Base-by-base conservation (phyloP, 2,329 filamentous ascomycete species). In the Paraphoma sp. region DNA sequence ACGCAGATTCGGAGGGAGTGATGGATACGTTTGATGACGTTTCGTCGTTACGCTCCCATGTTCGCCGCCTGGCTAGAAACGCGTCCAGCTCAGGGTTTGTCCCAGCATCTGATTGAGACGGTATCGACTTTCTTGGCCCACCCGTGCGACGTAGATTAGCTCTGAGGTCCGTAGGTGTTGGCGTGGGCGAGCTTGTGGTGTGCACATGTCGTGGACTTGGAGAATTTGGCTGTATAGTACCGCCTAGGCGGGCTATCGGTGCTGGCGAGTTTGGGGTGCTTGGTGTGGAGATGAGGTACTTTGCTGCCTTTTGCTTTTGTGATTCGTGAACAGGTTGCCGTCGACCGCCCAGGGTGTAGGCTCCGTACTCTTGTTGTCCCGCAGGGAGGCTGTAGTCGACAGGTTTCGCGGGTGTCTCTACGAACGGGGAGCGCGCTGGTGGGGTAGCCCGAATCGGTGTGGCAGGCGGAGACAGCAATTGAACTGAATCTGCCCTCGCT, bases 291-390 rank as follows among this genome's bases (percentile, higher is more conserved):
- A 59, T 45, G 9, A 59, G 45, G 17, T 51, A 51, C 41, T 46
- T 18, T 45, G 29, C 18, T 52, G 54, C n/a, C 57, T 55, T 33
- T 52, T 45, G 23, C 6, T 68, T 62, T 30, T 72, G 67, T 1
- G 68, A 68, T 17, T 57, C 47, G 47, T 70, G 68, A 42, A 69
- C 54, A 4, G 69, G 69, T 23, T 60, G 56, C 1, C 55, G 57
- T 6, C 69, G 68, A 6, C 50, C 63, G 9, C 69, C 67, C 1
- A 72, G 54, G 16, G 44, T 63, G 57, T 60, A 60, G 42, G 56
- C 65, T 11, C 67, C 67, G 30, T 64, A 60, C 17, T 63, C 60
- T 41, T 66, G 66, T 17, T 60, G 38, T 9, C 62, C 60, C 6
- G 60, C 60, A 11, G 64, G 59, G 1, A 63, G 53, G 5, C 59